phyloP scores from a whole-genome alignment of 306 rosid genomes.

The Quercus agrifolia region DNA sequence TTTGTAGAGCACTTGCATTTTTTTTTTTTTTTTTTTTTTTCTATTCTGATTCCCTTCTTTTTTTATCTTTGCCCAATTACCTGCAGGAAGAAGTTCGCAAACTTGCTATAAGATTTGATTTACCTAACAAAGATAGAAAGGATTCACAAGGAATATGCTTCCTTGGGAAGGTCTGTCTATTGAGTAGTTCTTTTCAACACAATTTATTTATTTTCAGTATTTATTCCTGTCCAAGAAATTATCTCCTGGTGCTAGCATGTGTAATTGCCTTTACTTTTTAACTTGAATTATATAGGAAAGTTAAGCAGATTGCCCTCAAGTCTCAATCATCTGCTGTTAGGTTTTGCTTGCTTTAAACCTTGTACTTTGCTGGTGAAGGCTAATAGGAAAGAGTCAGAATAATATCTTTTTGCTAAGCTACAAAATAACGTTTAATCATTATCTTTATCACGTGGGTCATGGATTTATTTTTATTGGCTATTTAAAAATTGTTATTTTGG shows the following conservation, averaged over 20 bases:
- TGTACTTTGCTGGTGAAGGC: conserved; percentile 1
- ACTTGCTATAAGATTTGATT: conserved; percentile 76
- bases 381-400: neutral
- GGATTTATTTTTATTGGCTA: conserved; percentile 1
- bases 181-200: neutral
- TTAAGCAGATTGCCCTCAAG: no score
- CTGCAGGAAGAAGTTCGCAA: conserved; percentile 83
- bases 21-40: neutral
- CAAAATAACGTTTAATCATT: neutral
- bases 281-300: no score
- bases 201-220: neutral
- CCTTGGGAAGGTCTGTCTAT: conserved; percentile 77
- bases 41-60: neutral
- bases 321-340: no score
- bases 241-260: neutral
- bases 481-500: neutral
- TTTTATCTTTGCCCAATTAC: conserved; percentile 18
- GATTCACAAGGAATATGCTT: conserved; percentile 99
- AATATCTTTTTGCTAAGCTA: no score
- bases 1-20: neutral
- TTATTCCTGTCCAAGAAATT: neutral
- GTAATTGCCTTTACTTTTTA: neutral
- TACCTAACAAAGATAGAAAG: conserved; percentile 87
- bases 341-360: neutral
- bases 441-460: neutral